These are phyloP conservation scores for Sungouiozyma intestinalis DNA, from an alignment of 805 yeast genomes.

Conservation along the genomic window DNA sequence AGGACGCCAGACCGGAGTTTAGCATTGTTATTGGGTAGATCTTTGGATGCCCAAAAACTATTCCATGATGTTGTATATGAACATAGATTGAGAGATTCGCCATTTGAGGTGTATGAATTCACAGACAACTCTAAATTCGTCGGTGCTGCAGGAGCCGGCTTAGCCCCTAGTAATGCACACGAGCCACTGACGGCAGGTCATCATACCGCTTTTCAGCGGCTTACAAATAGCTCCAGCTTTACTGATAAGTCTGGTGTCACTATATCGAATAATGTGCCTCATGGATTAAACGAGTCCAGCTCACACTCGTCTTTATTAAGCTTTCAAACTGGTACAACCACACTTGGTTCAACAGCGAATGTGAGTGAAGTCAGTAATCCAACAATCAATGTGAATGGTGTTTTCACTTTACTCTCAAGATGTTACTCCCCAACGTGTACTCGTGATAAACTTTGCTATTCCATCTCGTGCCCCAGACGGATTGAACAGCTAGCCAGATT, in stretches of 20 bases:
- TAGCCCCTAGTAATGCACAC: slow-evolving; percentile 15
- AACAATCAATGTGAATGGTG: slow-evolving; percentile 52
- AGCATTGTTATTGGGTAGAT: slow-evolving; percentile 80
- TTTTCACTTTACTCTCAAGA: slow-evolving; percentile 82
- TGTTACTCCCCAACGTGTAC: slow-evolving; percentile 97
- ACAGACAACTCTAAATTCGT: slow-evolving; percentile 32
- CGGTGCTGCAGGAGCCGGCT: slow-evolving; percentile 15
- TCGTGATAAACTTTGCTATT: slow-evolving; percentile 76
- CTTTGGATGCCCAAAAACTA: slow-evolving; percentile 86
- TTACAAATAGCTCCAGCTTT: slow-evolving; percentile 7
- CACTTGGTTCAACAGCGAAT: background rate
- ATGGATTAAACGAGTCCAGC: slow-evolving; percentile 6
- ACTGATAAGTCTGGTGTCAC: slow-evolving; percentile 5
- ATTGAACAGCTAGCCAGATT: slow-evolving; percentile 91
- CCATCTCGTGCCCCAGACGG: slow-evolving; percentile 93
- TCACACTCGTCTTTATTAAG: slow-evolving; percentile 9
- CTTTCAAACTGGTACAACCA: slow-evolving; percentile 1
- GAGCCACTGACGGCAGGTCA: slow-evolving; percentile 22
- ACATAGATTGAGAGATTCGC: slow-evolving; percentile 82
- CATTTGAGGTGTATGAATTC: slow-evolving; percentile 79
- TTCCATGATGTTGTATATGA: slow-evolving; percentile 95
- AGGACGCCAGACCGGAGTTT: slow-evolving; percentile 85
- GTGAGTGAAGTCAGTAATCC: background rate
- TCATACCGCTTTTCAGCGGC: no score
- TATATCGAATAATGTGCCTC: background rate